phyloP scores from a whole-genome alignment of 2,329 filamentous ascomycete genomes.

The Aspergillus tamarii region DNA sequence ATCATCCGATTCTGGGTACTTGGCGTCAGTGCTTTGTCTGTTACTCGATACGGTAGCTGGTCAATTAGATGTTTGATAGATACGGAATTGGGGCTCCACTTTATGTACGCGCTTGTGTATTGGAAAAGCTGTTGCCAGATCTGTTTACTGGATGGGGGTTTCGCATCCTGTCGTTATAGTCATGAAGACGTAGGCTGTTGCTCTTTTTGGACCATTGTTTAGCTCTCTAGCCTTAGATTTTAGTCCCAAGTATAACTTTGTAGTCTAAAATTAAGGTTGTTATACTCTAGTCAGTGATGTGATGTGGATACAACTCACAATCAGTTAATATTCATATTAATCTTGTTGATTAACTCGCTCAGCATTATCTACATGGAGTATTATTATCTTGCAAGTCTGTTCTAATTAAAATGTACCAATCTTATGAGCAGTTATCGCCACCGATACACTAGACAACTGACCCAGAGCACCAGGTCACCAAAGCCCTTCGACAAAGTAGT shows the following conservation, averaged over 20 bases:
- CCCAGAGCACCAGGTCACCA: not conserved
- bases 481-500: constrained; percentile 2
- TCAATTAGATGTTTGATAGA: not conserved
- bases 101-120: not conserved
- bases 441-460: not conserved
- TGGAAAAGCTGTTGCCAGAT: not conserved
- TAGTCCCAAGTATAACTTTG: no score
- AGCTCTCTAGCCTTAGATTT: not conserved
- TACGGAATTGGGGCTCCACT: not conserved
- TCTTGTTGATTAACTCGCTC: no score
- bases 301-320: no score
- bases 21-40: not conserved
- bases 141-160: not conserved
- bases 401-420: not conserved
- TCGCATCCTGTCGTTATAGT: not conserved
- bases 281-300: no score
- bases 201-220: not conserved
- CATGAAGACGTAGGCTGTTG: no score
- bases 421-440: not conserved
- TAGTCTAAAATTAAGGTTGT: no score
- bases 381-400: not conserved
- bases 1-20: not conserved
- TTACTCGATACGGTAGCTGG: not conserved
- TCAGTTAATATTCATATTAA: no score
- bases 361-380: no score